These are phyloP conservation scores for Penicillium griseofulvum DNA, from an alignment of 2,329 filamentous ascomycete species.

Conservation along the genomic window DNA sequence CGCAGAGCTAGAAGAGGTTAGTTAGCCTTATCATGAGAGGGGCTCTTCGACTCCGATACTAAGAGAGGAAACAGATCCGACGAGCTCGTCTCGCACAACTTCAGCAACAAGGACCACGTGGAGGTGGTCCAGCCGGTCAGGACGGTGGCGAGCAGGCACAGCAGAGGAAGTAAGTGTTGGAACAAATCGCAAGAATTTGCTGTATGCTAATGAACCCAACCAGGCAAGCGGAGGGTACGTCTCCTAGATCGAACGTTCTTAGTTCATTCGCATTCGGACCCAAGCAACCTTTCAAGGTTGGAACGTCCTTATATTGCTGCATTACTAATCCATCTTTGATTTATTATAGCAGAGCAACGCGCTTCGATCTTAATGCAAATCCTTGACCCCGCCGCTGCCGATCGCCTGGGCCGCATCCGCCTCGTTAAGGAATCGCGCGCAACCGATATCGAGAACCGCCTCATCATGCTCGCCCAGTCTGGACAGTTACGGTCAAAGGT, in stretches of 20 bases:
- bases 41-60: background rate
- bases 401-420: conserved; percentile 89
- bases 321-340: conserved; percentile 5
- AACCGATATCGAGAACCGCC: conserved; percentile 82
- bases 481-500: conserved; percentile 87
- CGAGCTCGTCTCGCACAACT: conserved; percentile 91
- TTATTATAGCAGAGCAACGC: conserved; percentile 31
- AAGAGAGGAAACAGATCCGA: conserved; percentile 63
- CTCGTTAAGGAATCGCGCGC: conserved; percentile 93
- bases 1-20: conserved; percentile 63
- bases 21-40: conserved; percentile 4
- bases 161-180: conserved; percentile 58
- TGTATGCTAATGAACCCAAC: background rate
- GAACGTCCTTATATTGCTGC: background rate
- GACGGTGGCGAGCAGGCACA: conserved; percentile 56
- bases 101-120: conserved; percentile 62
- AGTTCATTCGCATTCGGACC: background rate
- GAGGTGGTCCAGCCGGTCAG: conserved; percentile 47
- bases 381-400: conserved; percentile 87
- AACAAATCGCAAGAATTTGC: background rate
- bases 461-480: conserved; percentile 85
- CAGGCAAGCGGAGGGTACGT: conserved; percentile 37
- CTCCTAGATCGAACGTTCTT: background rate
- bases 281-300: too few species aligned
- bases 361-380: conserved; percentile 77